Evolutionary conservation across 2,329 filamentous ascomycete species (phyloP), one percentile per base, ranked within the genome.

Genomic region (Metarhizium rileyi): DNA sequence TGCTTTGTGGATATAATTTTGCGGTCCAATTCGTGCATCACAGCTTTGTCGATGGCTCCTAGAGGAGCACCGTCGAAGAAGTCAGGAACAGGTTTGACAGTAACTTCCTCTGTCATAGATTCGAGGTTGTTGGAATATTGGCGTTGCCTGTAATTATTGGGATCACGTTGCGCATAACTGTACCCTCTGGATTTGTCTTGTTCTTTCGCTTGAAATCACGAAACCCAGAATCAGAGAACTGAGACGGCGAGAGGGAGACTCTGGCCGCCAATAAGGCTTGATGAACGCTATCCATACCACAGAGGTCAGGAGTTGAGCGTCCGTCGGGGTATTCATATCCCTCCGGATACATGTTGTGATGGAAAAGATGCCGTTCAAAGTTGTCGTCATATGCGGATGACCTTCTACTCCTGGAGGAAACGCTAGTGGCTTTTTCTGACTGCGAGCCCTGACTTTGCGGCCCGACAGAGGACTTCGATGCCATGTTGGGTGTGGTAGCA

Each of bases 1-100:
- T 63, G 51, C 22, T 58, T 63, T 6, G 63, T 65, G 9, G 68
- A 67, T 26, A 68, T 54, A 36, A 70, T 63, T 12, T n/a, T 40
- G 28, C 28, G 7, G 28, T 30, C 28, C 28, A 30, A 12, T 7
- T 30, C 28, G 14, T 54, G 38, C 12, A 60, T 59, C 10, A 66
- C 53, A 10, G 50, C 40, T 18, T 26, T 44, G 23, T 60, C 46
- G 12, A 69, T 48, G 45, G 65, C 57, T 46, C 59, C 49, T 8
- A 59, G 61, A 3, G 48, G 54, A 25, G 62, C 59, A 7, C 67
- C 63, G 28, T 69, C 57, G 51, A 63, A 68, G 23, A 61, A 48
- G 53, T 69, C 66, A n/a, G 64, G 66, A 42, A 61, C 60, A 1
- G 64, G 65, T 44, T 61, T 61, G 1, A 61, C 56, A 18, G 55